Conservation (phyloP, 257 asterid species). For the Salvia rosmarinus region DNA sequence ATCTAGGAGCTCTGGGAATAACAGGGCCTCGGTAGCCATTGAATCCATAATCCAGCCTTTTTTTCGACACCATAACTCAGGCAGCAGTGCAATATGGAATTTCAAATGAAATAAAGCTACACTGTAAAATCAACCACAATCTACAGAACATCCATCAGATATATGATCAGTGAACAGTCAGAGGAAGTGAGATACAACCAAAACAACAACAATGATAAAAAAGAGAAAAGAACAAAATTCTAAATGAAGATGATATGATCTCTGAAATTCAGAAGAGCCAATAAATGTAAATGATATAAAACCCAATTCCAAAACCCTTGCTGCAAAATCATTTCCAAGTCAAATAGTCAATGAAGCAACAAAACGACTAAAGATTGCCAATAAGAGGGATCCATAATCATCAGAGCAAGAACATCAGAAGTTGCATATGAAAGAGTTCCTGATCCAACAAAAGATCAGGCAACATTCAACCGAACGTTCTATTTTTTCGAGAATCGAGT, state of each 20-base stretch:
- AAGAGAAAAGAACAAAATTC: not conserved
- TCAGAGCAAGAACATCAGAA: not conserved
- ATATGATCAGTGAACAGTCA: slow-evolving; percentile 15
- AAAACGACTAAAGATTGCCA: not conserved
- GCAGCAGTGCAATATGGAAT: slow-evolving; percentile 49
- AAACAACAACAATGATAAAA: no score
- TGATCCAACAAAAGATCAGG: slow-evolving; percentile 30
- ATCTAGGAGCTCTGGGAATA: slow-evolving; percentile 81
- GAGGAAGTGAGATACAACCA: not conserved
- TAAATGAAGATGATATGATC: slow-evolving; percentile 3
- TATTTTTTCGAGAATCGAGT: not conserved
- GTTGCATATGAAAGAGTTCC: not conserved
- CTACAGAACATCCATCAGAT: slow-evolving; percentile 35
- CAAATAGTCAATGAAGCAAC: not conserved
- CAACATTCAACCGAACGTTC: not conserved
- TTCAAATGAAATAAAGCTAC: slow-evolving; percentile 31
- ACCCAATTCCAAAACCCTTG: slow-evolving; percentile 24
- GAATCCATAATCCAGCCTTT: slow-evolving; percentile 54
- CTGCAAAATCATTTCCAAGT: not conserved
- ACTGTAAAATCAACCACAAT: slow-evolving; percentile 37
- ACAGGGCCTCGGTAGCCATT: slow-evolving; percentile 52
- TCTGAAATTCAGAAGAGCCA: not conserved
- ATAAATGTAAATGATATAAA: slow-evolving; percentile 19
- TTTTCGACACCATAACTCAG: slow-evolving; percentile 65
- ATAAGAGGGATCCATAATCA: slow-evolving; percentile 22